Conservation (phyloP, 1,284 basidiomycete species). For the Stereum hirsutum region DNA sequence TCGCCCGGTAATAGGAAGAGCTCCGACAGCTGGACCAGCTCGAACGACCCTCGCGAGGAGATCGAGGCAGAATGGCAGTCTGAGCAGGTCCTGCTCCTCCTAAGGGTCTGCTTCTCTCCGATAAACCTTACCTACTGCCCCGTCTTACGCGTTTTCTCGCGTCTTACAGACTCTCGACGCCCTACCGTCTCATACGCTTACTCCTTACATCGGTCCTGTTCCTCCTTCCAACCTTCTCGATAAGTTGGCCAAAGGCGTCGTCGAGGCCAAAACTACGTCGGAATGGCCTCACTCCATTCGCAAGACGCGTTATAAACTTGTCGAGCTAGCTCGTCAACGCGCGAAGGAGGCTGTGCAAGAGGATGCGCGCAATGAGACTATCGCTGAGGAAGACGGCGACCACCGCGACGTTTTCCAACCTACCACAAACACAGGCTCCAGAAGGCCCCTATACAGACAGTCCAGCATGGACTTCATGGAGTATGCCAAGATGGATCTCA, state of each 20-base stretch:
- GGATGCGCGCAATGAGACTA: conserved; percentile 25
- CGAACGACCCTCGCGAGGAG: conserved; percentile 55
- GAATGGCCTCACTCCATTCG: conserved; percentile 77
- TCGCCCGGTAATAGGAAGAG: conserved; percentile 54
- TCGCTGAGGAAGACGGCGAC: conserved; percentile 25
- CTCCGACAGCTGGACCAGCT: conserved; percentile 76
- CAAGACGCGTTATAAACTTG: conserved; percentile 69
- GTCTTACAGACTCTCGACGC: conserved; percentile 61
- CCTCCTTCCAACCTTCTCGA: conserved; percentile 77
- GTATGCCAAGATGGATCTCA: conserved; percentile 30
- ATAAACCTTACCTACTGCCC: conserved; percentile 8
- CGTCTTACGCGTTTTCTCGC: neutral
- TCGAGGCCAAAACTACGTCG: conserved; percentile 55
- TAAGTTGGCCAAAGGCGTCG: conserved; percentile 69
- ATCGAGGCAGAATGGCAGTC: conserved; percentile 63
- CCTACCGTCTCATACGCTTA: conserved; percentile 70
- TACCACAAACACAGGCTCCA: conserved; percentile 32
- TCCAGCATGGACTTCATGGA: conserved; percentile 81
- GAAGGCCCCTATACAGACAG: conserved; percentile 62
- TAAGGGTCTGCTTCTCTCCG: conserved; percentile 38
- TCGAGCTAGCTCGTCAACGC: conserved; percentile 58
- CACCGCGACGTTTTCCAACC: conserved; percentile 29
- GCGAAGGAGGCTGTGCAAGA: conserved; percentile 41
- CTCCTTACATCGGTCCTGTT: conserved; percentile 71
- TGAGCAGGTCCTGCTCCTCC: conserved; percentile 58